phyloP scores from a whole-genome alignment of 2,329 filamentous ascomycete species.

The Endoconidiophora polonica region DNA sequence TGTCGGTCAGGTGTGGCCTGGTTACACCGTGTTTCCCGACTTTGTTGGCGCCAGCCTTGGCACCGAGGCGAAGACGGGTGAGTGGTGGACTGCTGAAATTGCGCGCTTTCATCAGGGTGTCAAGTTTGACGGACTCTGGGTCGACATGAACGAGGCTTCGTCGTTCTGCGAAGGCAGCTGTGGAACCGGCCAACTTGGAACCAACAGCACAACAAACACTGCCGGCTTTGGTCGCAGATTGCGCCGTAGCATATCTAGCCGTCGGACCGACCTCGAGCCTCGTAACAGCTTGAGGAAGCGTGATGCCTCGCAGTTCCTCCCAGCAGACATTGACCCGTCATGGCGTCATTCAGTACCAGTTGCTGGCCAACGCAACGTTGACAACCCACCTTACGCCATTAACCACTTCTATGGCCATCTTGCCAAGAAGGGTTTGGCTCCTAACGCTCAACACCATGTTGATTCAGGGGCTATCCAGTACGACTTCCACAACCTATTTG shows the following conservation, averaged over 20 bases:
- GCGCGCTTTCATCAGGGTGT: constrained; percentile 35
- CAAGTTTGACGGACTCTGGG: constrained; percentile 37
- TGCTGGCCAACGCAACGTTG: constrained; percentile 46
- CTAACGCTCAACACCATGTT: constrained; percentile 44
- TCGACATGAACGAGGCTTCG: constrained; percentile 41
- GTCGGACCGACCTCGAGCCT: too few species aligned
- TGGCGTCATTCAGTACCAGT: constrained; percentile 35
- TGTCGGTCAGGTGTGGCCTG: constrained; percentile 56
- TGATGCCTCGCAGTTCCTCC: constrained; percentile 6
- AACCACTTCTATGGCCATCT: constrained; percentile 48
- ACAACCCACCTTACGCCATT: constrained; percentile 61
- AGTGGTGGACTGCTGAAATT: constrained; percentile 54
- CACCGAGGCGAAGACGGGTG: constrained; percentile 44
- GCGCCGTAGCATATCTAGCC: not conserved
- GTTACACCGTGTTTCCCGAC: constrained; percentile 54
- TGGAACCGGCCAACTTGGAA: constrained; percentile 45
- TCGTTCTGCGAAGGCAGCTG: constrained; percentile 58
- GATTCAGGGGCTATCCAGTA: constrained; percentile 56
- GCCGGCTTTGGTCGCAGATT: constrained; percentile 4
- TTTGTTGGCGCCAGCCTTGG: constrained; percentile 42
- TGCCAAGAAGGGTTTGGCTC: constrained; percentile 42
- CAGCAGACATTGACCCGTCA: constrained; percentile 4
- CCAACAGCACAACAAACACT: constrained; percentile 24
- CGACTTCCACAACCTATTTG: constrained; percentile 68
- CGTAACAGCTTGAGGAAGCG: not conserved